phyloP scores from a whole-genome alignment of 257 asterid species.

The Pogostemon cablin region DNA sequence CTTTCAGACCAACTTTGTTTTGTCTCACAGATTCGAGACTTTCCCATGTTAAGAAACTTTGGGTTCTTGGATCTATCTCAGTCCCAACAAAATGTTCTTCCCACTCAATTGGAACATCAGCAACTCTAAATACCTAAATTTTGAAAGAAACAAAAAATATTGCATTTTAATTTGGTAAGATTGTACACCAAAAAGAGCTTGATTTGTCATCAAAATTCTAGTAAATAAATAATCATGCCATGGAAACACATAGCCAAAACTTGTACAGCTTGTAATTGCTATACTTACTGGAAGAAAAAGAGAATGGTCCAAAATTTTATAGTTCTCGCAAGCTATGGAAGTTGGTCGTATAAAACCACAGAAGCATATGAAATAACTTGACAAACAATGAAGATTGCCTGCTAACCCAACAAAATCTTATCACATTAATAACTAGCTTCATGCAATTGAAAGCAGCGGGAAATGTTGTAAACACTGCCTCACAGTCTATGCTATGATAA shows the following conservation, averaged over 20 bases:
- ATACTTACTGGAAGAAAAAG: conserved; percentile 11
- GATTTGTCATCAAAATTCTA: neutral
- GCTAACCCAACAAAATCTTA: conserved; percentile 15
- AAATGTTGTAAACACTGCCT: neutral
- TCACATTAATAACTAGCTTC: conserved; percentile 15
- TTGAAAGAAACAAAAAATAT: conserved; percentile 14
- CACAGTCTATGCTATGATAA: neutral
- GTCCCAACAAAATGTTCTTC: conserved; percentile 91
- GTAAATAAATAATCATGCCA: conserved; percentile 3
- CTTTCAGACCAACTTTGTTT: conserved; percentile 91
- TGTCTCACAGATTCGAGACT: conserved; percentile 87
- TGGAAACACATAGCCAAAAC: conserved; percentile 8
- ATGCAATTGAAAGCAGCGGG: conserved; percentile 1
- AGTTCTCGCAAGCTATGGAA: conserved; percentile 12
- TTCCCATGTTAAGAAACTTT: conserved; percentile 96
- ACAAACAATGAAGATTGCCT: neutral
- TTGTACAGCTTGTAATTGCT: conserved; percentile 5
- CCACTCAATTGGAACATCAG: conserved; percentile 96
- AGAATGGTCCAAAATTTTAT: neutral
- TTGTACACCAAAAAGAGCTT: conserved; percentile 9
- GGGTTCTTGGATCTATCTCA: conserved; percentile 90
- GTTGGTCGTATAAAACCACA: conserved; percentile 5
- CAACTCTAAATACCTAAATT: conserved; percentile 67
- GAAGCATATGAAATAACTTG: neutral
- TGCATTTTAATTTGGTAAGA: neutral